Percentiles rank a stretch among this genome's conserved stretches.
Evolutionary conservation across 2,329 filamentous ascomycete genomes (phyloP).

Genomic region (Hypoxylon sp.): DNA sequence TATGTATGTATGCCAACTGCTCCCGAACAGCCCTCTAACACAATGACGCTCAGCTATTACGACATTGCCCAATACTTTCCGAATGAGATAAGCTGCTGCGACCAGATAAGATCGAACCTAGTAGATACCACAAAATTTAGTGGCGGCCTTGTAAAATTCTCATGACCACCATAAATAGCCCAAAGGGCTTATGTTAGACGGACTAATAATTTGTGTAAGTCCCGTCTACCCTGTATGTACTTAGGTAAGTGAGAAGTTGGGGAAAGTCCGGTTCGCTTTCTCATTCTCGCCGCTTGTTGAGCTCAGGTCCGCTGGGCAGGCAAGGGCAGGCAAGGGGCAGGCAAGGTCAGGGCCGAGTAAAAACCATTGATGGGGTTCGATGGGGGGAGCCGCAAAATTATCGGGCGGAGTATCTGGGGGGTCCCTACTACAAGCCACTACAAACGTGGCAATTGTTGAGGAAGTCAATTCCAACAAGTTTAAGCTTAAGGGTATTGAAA

Average conservation of each 20-base stretch:
- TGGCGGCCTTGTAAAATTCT: not conserved
- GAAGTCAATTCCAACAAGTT: conserved; percentile 31
- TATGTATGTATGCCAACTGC: not conserved
- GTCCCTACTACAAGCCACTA: not conserved
- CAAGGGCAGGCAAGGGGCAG: too few species aligned
- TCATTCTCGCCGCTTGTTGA: conserved; percentile 46
- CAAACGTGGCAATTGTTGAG: conserved; percentile 43
- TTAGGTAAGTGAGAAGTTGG: conserved; percentile 32
- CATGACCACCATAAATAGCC: not conserved
- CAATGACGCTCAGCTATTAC: not conserved
- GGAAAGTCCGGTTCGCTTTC: conserved; percentile 46
- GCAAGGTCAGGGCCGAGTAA: conserved; percentile 25
- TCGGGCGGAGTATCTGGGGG: conserved; percentile 34
- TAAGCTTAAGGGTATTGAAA: conserved; percentile 17
- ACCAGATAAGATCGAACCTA: not conserved
- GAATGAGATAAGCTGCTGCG: not conserved
- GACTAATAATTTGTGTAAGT: not conserved
- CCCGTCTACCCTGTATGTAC: not conserved
- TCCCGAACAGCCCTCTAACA: not conserved
- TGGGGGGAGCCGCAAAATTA: conserved; percentile 29
- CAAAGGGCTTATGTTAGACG: conserved; percentile 4
- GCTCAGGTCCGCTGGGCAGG: conserved; percentile 11
- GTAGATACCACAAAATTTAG: not conserved
- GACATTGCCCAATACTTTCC: not conserved
- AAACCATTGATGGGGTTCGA: conserved; percentile 33